These are phyloP conservation scores for Cupressus sempervirens DNA, from an alignment of 75 land plant species.

Conservation along the genomic window DNA sequence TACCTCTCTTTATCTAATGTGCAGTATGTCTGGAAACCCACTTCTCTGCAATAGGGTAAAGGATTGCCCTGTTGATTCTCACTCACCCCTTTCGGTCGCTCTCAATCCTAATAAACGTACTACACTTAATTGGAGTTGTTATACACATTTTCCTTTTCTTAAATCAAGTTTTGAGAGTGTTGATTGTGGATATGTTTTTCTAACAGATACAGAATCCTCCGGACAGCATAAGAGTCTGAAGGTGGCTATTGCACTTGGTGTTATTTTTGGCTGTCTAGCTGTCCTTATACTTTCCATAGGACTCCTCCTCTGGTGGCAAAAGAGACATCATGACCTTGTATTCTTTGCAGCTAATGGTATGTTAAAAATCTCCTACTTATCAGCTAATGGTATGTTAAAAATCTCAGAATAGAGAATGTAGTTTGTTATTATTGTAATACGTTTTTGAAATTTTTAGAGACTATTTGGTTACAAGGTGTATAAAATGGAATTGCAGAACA, in stretches of 20 bases:
- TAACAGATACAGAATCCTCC: neutral
- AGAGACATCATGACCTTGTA: constrained; percentile 40
- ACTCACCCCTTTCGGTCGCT: neutral
- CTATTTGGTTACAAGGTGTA: neutral
- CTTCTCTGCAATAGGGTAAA: constrained; percentile 38
- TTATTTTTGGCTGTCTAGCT: constrained; percentile 36
- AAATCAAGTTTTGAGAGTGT: neutral
- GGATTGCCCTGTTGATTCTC: constrained; percentile 7
- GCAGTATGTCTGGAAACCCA: constrained; percentile 73
- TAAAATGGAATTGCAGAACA: constrained; percentile 31
- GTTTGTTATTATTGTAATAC: neutral
- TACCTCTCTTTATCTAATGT: neutral
- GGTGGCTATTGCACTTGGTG: constrained; percentile 36
- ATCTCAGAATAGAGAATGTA: neutral
- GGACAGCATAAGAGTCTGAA: neutral
- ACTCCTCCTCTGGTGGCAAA: constrained; percentile 59
- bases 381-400: constrained; percentile 43
- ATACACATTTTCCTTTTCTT: neutral
- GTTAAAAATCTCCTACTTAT: neutral
- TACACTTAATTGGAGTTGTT: neutral
- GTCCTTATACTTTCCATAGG: constrained; percentile 20
- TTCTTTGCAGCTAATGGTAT: constrained; percentile 70
- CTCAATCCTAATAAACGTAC: neutral
- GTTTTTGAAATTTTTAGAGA: neutral
- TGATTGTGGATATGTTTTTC: neutral